phyloP scores from a whole-genome alignment of 805 yeast genomes.

The Schwanniomyces pseudopolymorphus region DNA sequence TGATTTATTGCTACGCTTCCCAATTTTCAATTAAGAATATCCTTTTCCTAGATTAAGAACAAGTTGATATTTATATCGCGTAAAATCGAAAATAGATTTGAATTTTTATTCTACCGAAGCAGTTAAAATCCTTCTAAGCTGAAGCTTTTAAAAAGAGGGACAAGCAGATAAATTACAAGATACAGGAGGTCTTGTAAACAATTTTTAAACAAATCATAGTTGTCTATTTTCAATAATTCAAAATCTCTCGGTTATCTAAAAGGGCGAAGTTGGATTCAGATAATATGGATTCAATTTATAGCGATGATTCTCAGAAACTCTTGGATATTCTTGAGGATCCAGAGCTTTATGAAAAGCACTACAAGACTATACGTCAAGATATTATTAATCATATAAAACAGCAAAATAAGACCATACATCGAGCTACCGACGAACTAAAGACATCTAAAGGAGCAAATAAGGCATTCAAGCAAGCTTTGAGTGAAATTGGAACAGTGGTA shows the following conservation, averaged over 20 bases:
- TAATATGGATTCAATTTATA: neutral
- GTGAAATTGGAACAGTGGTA: slow-evolving; percentile 83
- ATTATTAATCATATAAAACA: slow-evolving; percentile 25
- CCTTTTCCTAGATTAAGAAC: neutral
- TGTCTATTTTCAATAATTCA: slow-evolving; percentile 5
- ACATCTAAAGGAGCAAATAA: slow-evolving; percentile 55
- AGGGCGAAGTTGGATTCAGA: slow-evolving; percentile 13
- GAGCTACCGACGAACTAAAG: slow-evolving; percentile 30
- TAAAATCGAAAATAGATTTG: neutral
- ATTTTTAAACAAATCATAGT: neutral
- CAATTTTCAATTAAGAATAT: neutral
- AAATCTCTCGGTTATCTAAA: slow-evolving; percentile 16
- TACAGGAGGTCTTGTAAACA: neutral
- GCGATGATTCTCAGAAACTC: slow-evolving; percentile 33
- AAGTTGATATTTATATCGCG: neutral
- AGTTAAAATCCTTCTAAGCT: neutral
- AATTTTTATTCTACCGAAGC: no score
- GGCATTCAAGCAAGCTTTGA: slow-evolving; percentile 68
- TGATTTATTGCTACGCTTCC: neutral
- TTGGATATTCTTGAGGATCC: slow-evolving; percentile 41
- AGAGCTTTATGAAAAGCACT: slow-evolving; percentile 25
- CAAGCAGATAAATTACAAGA: neutral
- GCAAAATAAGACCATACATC: slow-evolving; percentile 28
- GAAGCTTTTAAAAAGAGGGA: neutral
- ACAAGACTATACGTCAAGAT: slow-evolving; percentile 29